Percentiles rank a stretch among this genome's conserved stretches.
Evolutionary conservation across 2,329 filamentous ascomycete species (phyloP).

Genomic region (Hysterium pulicare): DNA sequence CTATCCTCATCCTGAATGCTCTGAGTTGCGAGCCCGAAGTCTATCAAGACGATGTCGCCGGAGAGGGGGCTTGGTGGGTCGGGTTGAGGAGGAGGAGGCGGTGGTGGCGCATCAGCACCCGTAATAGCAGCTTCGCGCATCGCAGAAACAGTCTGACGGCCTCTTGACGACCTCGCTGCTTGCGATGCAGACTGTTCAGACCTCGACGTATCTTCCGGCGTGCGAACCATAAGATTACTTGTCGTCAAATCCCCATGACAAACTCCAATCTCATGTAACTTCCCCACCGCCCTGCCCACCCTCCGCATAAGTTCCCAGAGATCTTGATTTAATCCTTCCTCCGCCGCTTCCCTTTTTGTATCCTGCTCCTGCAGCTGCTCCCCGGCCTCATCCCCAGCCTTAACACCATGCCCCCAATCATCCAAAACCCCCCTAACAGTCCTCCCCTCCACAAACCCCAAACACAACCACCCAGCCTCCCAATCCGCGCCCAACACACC

Average conservation of each 20-base stretch:
- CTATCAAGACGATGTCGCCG: slow-evolving; percentile 84
- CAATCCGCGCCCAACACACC: slow-evolving; percentile 69
- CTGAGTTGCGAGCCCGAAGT: slow-evolving; percentile 86
- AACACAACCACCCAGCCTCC: slow-evolving; percentile 59
- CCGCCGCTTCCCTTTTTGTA: slow-evolving; percentile 7
- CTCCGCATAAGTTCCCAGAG: slow-evolving; percentile 58
- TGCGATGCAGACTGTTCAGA: neutral
- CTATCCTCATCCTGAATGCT: slow-evolving; percentile 84
- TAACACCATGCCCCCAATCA: slow-evolving; percentile 60
- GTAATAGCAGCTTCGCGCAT: slow-evolving; percentile 23
- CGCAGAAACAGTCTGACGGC: slow-evolving; percentile 19
- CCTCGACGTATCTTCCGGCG: neutral
- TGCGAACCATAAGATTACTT: slow-evolving; percentile 83
- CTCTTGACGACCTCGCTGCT: slow-evolving; percentile 1
- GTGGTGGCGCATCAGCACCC: neutral
- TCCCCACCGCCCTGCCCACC: slow-evolving; percentile 69
- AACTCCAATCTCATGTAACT: slow-evolving; percentile 77
- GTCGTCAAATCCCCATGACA: slow-evolving; percentile 96
- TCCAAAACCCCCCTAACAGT: slow-evolving; percentile 70
- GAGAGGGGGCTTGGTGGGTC: slow-evolving; percentile 38
- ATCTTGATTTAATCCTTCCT: slow-evolving; percentile 24
- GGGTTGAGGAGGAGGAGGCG: neutral
- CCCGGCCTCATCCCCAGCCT: slow-evolving; percentile 25
- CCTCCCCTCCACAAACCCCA: slow-evolving; percentile 52
- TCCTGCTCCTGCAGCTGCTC: slow-evolving; percentile 29